Base-by-base conservation (phyloP, 768 basidiomycete species). In the Termitomyces sp. region DNA sequence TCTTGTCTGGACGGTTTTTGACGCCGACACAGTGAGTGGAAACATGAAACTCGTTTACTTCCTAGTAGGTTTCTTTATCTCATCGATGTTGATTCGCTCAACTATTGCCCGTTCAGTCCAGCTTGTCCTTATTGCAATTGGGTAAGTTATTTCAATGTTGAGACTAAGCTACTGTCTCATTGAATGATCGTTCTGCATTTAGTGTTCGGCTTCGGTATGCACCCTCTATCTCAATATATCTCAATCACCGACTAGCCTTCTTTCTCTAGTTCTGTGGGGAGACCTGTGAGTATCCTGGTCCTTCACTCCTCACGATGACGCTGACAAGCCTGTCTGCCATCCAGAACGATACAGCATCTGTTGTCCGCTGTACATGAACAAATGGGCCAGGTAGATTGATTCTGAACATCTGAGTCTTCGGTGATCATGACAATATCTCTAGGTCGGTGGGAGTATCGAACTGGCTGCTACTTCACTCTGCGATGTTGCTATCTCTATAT, bases 401-500 rank as follows among this genome's bases (percentile, higher is more conserved):
- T 38, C 6, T 2, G 1, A 55, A 39, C n/a, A 16, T 20, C 4
- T 4, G 12, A 50, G 13, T 20, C 24, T 35, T 38, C 6, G 24
- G 3, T 52, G 4, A 40, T 36, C 2, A 52, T 15, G 7, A 8
- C 4, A 22, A 20, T 2, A 11, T 45, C 8, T 9, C 32, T 28
- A 58, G 61, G 40, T 62, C 7, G 61, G 61, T 38, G 61, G 61
- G 11, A 62, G 61, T 35, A 62, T 62, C 9, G 61, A 62, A 24
- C 45, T 62, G 13, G 61, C 57, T 18, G 61, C 61, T 6, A 62
- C 61, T 39, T 62, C 61, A 11, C 28, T 62, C 33, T 62, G 61
- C 13, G 61, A 62, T 42, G 39, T 62, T 24, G 56, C 57, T 3
- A 62, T 62, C n/a, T 62, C 61, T 5, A 32, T 62, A 7, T 62